phyloP scores from a whole-genome alignment of 176 grass and related monocot species.

The Aechmea fasciata region DNA sequence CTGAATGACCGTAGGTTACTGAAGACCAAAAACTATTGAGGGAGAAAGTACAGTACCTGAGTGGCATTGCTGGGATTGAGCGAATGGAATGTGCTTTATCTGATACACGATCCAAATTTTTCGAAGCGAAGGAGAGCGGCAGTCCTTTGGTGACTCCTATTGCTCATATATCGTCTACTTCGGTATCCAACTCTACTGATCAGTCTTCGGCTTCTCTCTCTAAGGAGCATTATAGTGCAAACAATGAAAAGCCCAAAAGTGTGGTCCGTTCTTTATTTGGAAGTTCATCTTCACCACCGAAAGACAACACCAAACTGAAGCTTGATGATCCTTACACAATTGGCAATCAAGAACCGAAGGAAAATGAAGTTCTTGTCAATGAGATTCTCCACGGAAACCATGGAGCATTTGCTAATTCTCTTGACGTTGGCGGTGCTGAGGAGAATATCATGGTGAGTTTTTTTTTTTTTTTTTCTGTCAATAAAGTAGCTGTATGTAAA shows the following conservation, averaged over 20 bases:
- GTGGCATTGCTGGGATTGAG: constrained; percentile 72
- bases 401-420: constrained; percentile 24
- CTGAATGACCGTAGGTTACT: constrained; percentile 34
- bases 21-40: constrained; percentile 82
- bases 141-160: constrained; percentile 44
- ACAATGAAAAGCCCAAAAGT: constrained; percentile 23
- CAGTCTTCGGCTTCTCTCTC: constrained; percentile 12
- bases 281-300: constrained; percentile 21
- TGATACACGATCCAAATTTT: constrained; percentile 73
- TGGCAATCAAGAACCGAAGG: constrained; percentile 23
- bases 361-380: constrained; percentile 89
- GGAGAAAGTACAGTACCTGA: constrained; percentile 88
- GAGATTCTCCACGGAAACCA: constrained; percentile 65
- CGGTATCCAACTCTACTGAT: constrained; percentile 27
- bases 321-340: background rate
- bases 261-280: constrained; percentile 48
- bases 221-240: constrained; percentile 12
- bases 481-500: no score
- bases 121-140: constrained; percentile 62
- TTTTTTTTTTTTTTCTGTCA: constrained; percentile 1
- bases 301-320: background rate
- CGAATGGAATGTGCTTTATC: constrained; percentile 78
- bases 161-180: constrained; percentile 46
- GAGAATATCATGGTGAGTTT: constrained; percentile 54
- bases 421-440: constrained; percentile 22